phyloP scores from a whole-genome alignment of 306 rosid genomes.

The Vigna nakashimae region DNA sequence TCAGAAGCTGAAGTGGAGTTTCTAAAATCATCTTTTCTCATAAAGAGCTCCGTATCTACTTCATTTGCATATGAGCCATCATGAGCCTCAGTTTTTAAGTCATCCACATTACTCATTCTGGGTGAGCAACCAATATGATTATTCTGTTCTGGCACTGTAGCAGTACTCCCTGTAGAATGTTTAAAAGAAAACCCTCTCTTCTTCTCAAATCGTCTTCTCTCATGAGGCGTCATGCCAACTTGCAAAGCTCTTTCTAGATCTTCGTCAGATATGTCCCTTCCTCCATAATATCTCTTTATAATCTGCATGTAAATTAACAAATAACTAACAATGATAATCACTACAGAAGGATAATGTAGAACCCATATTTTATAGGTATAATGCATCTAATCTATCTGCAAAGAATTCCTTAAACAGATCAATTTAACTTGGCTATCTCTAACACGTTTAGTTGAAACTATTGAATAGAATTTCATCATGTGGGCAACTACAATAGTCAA shows the following conservation, averaged over 20 bases:
- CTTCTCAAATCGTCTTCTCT: slow-evolving; percentile 75
- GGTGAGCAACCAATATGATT: slow-evolving; percentile 39
- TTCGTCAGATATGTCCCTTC: slow-evolving; percentile 80
- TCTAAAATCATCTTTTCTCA: slow-evolving; percentile 44
- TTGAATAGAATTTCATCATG: slow-evolving; percentile 24
- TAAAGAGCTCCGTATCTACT: slow-evolving; percentile 42
- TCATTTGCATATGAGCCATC: slow-evolving; percentile 45
- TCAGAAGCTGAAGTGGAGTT: slow-evolving; percentile 47
- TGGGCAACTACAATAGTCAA: slow-evolving; percentile 20
- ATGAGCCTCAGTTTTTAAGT: slow-evolving; percentile 42
- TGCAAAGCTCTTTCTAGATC: slow-evolving; percentile 83
- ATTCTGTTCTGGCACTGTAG: slow-evolving; percentile 51
- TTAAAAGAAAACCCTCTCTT: slow-evolving; percentile 68
- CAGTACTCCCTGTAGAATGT: slow-evolving; percentile 47
- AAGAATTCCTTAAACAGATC: slow-evolving; percentile 6
- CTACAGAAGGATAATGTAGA: slow-evolving; percentile 5
- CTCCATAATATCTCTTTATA: slow-evolving; percentile 84
- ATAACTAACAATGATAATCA: slow-evolving; percentile 6
- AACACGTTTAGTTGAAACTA: slow-evolving; percentile 21
- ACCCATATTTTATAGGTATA: slow-evolving; percentile 34
- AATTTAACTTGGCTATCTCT: background rate
- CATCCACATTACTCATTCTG: slow-evolving; percentile 38
- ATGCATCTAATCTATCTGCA: slow-evolving; percentile 3
- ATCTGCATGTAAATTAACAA: slow-evolving; percentile 55
- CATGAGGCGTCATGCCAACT: slow-evolving; percentile 91